A percentile compares a stretch with the other conserved stretches of the same genome.
These are phyloP conservation scores for Cladorrhinum sp. DNA, from an alignment of 2,329 filamentous ascomycete species.

Conservation along the genomic window DNA sequence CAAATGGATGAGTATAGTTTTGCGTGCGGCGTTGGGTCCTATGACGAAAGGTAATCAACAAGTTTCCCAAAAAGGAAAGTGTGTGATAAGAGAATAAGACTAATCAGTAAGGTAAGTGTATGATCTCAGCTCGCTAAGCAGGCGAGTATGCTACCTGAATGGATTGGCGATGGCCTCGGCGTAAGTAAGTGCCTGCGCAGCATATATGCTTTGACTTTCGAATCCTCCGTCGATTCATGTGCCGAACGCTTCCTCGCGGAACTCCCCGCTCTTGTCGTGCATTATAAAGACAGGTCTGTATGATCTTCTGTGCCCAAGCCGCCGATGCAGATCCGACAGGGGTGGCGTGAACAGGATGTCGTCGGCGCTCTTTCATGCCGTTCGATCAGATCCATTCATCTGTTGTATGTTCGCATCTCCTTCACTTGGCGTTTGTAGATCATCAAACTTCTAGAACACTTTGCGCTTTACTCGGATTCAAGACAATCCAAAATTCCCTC, in stretches of 20 bases:
- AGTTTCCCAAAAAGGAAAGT: neutral
- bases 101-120: neutral
- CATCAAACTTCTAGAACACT: slow-evolving; percentile 19
- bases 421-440: slow-evolving; percentile 16
- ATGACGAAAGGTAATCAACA: neutral
- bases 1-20: too few relatives aligned
- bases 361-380: slow-evolving; percentile 13
- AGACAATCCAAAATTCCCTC: neutral
- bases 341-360: slow-evolving; percentile 7
- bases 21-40: too few relatives aligned
- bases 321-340: slow-evolving; percentile 6
- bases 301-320: slow-evolving; percentile 5
- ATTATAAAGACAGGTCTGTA: slow-evolving; percentile 1
- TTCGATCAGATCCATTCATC: slow-evolving; percentile 4
- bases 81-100: neutral
- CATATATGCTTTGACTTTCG: too few relatives aligned
- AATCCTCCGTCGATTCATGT: neutral
- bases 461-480: neutral
- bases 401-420: slow-evolving; percentile 13
- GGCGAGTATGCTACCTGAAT: slow-evolving; percentile 3
- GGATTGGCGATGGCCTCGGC: neutral
- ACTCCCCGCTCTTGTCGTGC: neutral
- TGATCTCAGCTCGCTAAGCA: slow-evolving; percentile 9
- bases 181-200: neutral
- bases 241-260: neutral